A percentile compares a stretch with the other conserved stretches of the same genome.
These are phyloP conservation scores for Malania oleifera DNA, from an alignment of 164 flowering plant genomes.

Conservation along the genomic window DNA sequence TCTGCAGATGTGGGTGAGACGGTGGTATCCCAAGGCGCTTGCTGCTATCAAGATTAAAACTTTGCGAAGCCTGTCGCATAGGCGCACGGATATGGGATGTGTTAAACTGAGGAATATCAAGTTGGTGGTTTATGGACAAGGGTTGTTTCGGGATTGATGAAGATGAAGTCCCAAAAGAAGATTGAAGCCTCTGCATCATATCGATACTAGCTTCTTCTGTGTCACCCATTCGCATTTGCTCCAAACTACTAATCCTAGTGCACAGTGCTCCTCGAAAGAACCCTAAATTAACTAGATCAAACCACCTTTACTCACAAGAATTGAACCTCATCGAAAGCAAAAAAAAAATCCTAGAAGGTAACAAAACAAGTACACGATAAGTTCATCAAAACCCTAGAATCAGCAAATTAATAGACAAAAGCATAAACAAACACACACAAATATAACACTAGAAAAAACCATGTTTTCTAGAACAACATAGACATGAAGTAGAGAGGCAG, in stretches of 20 bases:
- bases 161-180: constrained; percentile 57
- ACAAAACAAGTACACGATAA: not conserved
- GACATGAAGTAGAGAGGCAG: not conserved
- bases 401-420: not conserved
- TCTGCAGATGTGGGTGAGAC: constrained; percentile 52
- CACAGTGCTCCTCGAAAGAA: too few relatives aligned
- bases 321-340: not conserved
- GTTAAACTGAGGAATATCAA: constrained; percentile 56
- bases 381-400: not conserved
- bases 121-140: constrained; percentile 24
- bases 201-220: constrained; percentile 42
- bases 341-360: not conserved
- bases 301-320: not conserved
- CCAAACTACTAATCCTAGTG: too few relatives aligned
- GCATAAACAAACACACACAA: not conserved
- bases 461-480: not conserved
- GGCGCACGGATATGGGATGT: constrained; percentile 43
- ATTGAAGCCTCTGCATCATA: constrained; percentile 53
- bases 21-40: constrained; percentile 83
- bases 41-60: constrained; percentile 28
- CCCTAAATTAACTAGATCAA: too few relatives aligned
- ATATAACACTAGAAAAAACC: not conserved
- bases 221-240: constrained; percentile 40
- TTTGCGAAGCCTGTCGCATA: constrained; percentile 41
- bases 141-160: constrained; percentile 40